Conservation (phyloP, 495 filamentous ascomycete species). For the Daldinia loculata region DNA sequence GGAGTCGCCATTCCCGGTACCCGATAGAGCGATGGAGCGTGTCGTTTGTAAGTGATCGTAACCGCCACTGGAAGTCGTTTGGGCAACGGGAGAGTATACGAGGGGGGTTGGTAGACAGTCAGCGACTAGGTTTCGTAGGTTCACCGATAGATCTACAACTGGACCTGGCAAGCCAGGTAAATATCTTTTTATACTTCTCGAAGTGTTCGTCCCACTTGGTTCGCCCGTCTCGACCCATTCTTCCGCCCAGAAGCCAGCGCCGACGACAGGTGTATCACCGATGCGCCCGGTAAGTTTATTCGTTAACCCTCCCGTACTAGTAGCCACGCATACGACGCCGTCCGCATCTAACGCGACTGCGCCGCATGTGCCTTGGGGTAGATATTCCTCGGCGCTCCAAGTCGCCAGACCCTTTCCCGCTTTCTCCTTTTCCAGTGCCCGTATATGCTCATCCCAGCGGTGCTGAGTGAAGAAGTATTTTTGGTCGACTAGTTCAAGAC, state of each 20-base stretch:
- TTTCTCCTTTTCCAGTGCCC: conserved; percentile 67
- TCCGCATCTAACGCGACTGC: conserved; percentile 78
- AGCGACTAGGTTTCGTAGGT: conserved; percentile 53
- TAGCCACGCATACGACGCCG: conserved; percentile 79
- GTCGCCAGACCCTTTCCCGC: conserved; percentile 43
- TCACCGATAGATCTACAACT: conserved; percentile 51
- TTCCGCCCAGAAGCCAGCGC: conserved; percentile 92
- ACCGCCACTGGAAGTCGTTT: background rate
- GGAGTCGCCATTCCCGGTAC: conserved; percentile 90
- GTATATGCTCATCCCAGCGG: conserved; percentile 83
- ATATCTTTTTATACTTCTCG: conserved; percentile 19
- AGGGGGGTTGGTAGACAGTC: conserved; percentile 62
- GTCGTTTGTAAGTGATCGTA: conserved; percentile 44
- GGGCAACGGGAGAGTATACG: conserved; percentile 45
- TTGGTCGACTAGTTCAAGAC: conserved; percentile 70
- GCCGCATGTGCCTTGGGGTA: conserved; percentile 86
- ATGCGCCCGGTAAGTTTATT: conserved; percentile 88
- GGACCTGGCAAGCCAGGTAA: conserved; percentile 42
- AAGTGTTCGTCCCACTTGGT: background rate
- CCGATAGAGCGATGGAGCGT: conserved; percentile 75
- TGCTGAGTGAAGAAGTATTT: conserved; percentile 80
- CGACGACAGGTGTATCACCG: conserved; percentile 86
- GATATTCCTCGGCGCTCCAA: conserved; percentile 65
- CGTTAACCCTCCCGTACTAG: conserved; percentile 87
- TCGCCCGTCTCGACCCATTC: conserved; percentile 66